Conservation (phyloP, 305 asterid genomes). For the Fraxinus sp. region DNA sequence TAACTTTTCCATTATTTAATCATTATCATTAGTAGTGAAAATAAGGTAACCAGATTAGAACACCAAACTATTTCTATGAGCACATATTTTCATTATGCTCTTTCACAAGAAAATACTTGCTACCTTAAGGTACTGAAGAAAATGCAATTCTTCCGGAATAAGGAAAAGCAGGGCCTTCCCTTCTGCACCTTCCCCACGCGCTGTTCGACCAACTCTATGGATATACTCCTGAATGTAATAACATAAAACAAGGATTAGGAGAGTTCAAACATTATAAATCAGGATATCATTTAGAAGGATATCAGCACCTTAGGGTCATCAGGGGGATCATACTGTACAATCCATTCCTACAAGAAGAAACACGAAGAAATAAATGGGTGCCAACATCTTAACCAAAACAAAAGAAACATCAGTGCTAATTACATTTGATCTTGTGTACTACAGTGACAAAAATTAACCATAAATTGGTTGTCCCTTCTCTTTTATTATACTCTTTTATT, state of each 20-base stretch:
- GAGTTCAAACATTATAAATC: neutral
- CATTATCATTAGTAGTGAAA: neutral
- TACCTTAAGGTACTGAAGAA: slow-evolving; percentile 78
- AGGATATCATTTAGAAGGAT: slow-evolving; percentile 1
- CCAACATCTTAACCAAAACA: neutral
- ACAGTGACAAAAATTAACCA: neutral
- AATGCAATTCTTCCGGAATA: slow-evolving; percentile 77
- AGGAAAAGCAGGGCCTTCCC: slow-evolving; percentile 87
- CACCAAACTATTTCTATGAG: neutral
- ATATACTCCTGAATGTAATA: slow-evolving; percentile 64
- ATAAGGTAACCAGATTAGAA: neutral
- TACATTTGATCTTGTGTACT: neutral
- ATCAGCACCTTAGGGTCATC: slow-evolving; percentile 82
- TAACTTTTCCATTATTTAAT: neutral
- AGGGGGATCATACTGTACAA: slow-evolving; percentile 94
- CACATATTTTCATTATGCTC: neutral
- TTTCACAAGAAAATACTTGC: slow-evolving; percentile 6
- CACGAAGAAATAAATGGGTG: slow-evolving; percentile 14
- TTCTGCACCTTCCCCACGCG: slow-evolving; percentile 94
- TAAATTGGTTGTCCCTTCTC: neutral
- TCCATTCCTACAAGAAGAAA: slow-evolving; percentile 71
- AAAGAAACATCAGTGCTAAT: neutral
- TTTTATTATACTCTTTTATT: neutral
- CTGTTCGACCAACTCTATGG: slow-evolving; percentile 92
- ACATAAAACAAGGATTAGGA: slow-evolving; percentile 24